A percentile compares a stretch with the other conserved stretches of the same genome.
Evolutionary conservation across 345 rosid species (phyloP).

Genomic region (Boechera retrofracta): DNA sequence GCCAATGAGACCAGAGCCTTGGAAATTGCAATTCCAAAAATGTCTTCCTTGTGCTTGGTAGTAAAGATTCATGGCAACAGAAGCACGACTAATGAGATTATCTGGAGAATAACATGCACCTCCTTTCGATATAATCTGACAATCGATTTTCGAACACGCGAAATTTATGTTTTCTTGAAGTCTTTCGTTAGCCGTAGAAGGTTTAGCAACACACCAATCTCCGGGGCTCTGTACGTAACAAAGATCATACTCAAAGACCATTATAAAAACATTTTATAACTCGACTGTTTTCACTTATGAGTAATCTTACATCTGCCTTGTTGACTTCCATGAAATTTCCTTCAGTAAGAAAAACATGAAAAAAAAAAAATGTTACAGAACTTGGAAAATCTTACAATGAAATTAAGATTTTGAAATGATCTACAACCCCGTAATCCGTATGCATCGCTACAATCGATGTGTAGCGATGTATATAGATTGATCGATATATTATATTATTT

Average conservation of each 20-base stretch:
- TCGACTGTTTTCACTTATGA: neutral
- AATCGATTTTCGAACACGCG: slow-evolving; percentile 7
- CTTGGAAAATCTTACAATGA: neutral
- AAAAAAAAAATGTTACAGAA: neutral
- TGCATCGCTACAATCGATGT: neutral
- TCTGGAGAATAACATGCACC: slow-evolving; percentile 27
- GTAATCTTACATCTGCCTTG: slow-evolving; percentile 19
- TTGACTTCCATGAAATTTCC: slow-evolving; percentile 4
- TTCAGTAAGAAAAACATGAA: slow-evolving; percentile 13
- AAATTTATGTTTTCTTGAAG: slow-evolving; percentile 23
- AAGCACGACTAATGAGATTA: slow-evolving; percentile 6
- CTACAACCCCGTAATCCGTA: neutral
- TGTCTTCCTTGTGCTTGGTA: slow-evolving; percentile 31
- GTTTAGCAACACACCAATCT: slow-evolving; percentile 33
- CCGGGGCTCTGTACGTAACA: neutral
- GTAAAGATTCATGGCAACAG: slow-evolving; percentile 40
- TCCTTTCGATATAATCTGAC: slow-evolving; percentile 14
- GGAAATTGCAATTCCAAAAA: slow-evolving; percentile 28
- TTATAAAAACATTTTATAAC: neutral
- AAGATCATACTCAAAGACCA: neutral
- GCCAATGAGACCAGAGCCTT: slow-evolving; percentile 25
- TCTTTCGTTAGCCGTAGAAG: neutral
- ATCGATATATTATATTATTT: neutral
- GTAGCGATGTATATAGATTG: neutral
- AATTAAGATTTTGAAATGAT: neutral